Evolutionary conservation across 306 rosid species (phyloP), one percentile per base, ranked within the genome.

Genomic region (Castanea sativa): DNA sequence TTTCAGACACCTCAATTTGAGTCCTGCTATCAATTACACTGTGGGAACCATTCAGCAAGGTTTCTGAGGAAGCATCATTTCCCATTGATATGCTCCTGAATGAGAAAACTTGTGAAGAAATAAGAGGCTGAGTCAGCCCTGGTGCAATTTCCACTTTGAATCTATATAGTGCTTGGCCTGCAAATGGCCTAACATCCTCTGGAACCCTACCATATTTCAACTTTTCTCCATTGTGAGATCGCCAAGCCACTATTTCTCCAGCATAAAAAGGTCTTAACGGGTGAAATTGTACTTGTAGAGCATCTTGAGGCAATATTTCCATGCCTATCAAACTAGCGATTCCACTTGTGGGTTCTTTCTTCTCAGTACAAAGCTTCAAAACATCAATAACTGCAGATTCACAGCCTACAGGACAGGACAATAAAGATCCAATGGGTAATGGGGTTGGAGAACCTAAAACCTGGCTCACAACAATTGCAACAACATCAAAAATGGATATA

Each of bases 231-330:
- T 83, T 91, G 84, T 92, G 92, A 74, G 91, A 87, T 30, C 97
- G 94, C 99, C 99, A 94, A 69, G 99, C 99, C 74, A 94, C 99
- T 86, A 94, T 87, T 89, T 94, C 99, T 69, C 95, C 97, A 21
- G 93, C 90, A 72, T 92, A 94, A 76, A 94, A 94, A 76, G 99
- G 99, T 79, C 99, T 90, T 83, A 94, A 79, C 1, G 97, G 99
- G 87, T 94, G 99, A 84, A 94, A 81, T 84, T 94, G 99, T 76
- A 94, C 89, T 83, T 91, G 99, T 77, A 79, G 94, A 55, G 94
- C 97, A 85, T 94, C 97, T 87, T 94, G 99, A 35, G 97, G 86
- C 80, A 94, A 77, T 45, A 94, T 83, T 78, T 94, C 97, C 76
- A 84, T 92, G 58, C 99, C 99, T 71, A 87, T 78, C 82, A 91